A percentile compares a stretch with the other conserved stretches of the same genome.
phyloP scores from a whole-genome alignment of 805 yeast species.

The Metschnikowia lunata region DNA sequence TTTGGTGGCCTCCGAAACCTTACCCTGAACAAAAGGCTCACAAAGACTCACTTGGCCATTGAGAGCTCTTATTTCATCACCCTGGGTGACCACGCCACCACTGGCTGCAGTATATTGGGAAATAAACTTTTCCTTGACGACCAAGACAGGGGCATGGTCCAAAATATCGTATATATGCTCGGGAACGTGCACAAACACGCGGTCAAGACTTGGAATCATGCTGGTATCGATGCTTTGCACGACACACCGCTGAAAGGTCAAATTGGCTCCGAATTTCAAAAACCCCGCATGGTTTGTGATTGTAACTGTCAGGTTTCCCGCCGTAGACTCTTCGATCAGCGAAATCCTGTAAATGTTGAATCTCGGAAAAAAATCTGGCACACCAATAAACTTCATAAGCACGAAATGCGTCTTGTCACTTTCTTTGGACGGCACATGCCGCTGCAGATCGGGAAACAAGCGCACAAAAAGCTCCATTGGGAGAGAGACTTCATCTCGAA shows the following conservation, averaged over 20 bases:
- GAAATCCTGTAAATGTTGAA: conserved; percentile 35
- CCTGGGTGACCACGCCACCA: conserved; percentile 35
- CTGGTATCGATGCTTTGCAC: conserved; percentile 30
- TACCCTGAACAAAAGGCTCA: conserved; percentile 75
- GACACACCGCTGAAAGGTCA: conserved; percentile 41
- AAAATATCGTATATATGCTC: conserved; percentile 34
- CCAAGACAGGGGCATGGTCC: conserved; percentile 24
- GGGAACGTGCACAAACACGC: conserved; percentile 47
- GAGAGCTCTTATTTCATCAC: conserved; percentile 39
- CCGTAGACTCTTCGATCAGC: conserved; percentile 24
- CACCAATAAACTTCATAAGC: conserved; percentile 35
- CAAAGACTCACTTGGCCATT: conserved; percentile 54
- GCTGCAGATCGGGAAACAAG: conserved; percentile 26
- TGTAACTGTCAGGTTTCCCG: conserved; percentile 26
- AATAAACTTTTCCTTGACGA: conserved; percentile 33
- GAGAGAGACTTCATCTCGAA: conserved; percentile 27
- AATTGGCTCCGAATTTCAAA: conserved; percentile 27
- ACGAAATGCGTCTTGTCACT: conserved; percentile 19
- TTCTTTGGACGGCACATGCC: conserved; percentile 1
- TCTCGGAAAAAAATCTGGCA: conserved; percentile 34
- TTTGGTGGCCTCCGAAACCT: conserved; percentile 42
- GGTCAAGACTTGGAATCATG: conserved; percentile 37
- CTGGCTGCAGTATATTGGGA: conserved; percentile 20
- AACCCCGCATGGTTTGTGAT: conserved; percentile 38
- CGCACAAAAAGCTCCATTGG: conserved; percentile 32